These are phyloP conservation scores for Mycena chlorophos DNA, from an alignment of 768 basidiomycete species.

Conservation along the genomic window DNA sequence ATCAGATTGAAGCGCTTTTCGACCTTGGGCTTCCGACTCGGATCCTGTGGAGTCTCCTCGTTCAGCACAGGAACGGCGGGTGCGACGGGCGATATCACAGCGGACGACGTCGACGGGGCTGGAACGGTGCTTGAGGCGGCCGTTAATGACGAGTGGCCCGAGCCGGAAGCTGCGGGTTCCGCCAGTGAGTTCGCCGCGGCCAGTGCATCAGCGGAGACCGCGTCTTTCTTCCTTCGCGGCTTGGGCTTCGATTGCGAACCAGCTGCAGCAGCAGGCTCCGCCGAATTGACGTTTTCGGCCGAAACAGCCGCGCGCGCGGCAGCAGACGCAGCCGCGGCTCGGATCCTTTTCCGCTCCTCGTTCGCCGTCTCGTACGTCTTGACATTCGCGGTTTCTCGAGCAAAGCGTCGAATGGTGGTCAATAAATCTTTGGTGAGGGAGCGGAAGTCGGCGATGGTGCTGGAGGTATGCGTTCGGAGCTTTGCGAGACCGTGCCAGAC, in stretches of 20 bases:
- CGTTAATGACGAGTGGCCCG: too few relatives aligned
- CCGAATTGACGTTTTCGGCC: background rate
- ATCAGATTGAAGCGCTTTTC: background rate
- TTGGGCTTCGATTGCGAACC: background rate
- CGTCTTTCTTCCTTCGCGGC: too few relatives aligned
- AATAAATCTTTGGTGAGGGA: slow-evolving; percentile 22
- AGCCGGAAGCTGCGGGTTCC: too few relatives aligned
- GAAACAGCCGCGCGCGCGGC: too few relatives aligned
- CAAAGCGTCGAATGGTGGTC: slow-evolving; percentile 25
- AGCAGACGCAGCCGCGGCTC: background rate
- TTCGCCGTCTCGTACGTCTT: slow-evolving; percentile 17
- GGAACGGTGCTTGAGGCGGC: too few relatives aligned
- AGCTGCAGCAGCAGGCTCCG: background rate
- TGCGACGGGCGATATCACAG: too few relatives aligned
- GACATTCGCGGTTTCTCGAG: slow-evolving; percentile 21
- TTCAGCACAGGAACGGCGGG: too few relatives aligned
- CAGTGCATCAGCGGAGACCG: too few relatives aligned
- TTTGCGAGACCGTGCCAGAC: slow-evolving; percentile 37
- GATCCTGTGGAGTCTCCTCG: too few relatives aligned
- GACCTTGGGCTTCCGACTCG: too few relatives aligned
- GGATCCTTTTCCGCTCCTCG: background rate
- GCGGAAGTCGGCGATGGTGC: slow-evolving; percentile 23
- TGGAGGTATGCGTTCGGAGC: slow-evolving; percentile 33
- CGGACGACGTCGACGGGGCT: too few relatives aligned
- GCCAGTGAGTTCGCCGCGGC: too few relatives aligned